A percentile compares a stretch with the other conserved stretches of the same genome.
phyloP scores from a whole-genome alignment of 192 early-diverging fungal genomes.

The Entomortierella parvispora region DNA sequence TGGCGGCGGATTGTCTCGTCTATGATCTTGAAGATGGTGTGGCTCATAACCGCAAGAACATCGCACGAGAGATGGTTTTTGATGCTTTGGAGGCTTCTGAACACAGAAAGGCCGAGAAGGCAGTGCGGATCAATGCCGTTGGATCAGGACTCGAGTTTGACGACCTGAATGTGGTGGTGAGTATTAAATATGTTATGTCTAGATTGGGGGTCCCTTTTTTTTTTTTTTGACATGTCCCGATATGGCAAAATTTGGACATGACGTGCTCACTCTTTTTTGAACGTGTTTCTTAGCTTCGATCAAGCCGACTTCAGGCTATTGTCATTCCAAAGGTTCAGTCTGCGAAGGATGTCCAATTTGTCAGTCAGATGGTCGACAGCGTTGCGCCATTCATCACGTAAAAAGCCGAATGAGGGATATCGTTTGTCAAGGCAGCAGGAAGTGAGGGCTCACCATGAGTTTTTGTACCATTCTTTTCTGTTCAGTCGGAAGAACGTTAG shows the following conservation, averaged over 20 bases:
- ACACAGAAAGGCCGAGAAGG: conserved; percentile 78
- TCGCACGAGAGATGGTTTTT: conserved; percentile 77
- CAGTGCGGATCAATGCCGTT: conserved; percentile 91
- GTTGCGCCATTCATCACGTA: conserved; percentile 72
- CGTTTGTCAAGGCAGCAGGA: background rate
- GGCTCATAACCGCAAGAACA: conserved; percentile 80
- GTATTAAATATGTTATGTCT: conserved; percentile 9
- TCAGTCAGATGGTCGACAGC: conserved; percentile 76
- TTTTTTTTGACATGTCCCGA: conserved; percentile 13
- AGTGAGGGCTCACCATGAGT: too few species aligned
- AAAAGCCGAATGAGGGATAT: conserved; percentile 23
- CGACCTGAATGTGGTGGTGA: conserved; percentile 83
- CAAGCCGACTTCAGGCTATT: conserved; percentile 72
- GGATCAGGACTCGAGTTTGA: conserved; percentile 81
- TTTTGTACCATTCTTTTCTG: conserved; percentile 2
- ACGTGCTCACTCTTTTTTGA: background rate
- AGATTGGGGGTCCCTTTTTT: background rate
- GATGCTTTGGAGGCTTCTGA: conserved; percentile 76
- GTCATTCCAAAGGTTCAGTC: conserved; percentile 92
- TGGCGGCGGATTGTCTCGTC: conserved; percentile 83
- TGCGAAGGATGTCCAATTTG: conserved; percentile 79
- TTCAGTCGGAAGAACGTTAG: conserved; percentile 70
- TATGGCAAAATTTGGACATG: background rate
- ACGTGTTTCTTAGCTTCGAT: conserved; percentile 61
- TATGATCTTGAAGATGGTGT: conserved; percentile 97